Percentiles rank a stretch among this genome's conserved stretches.
These are phyloP conservation scores for Dactylis glomerata DNA, from an alignment of 176 grass and related monocot genomes.

Conservation along the genomic window DNA sequence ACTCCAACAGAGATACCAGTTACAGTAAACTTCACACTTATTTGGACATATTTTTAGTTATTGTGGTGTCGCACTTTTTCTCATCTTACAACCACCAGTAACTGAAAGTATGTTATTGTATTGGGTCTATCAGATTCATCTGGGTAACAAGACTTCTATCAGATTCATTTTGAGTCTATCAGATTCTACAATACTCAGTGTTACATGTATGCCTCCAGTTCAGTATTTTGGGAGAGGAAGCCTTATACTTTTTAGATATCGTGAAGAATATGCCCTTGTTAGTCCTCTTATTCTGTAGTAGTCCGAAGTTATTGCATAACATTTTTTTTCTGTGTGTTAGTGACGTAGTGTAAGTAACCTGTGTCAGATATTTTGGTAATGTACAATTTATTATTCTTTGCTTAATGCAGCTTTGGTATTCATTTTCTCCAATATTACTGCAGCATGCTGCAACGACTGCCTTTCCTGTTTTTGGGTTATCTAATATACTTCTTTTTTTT, in stretches of 20 bases:
- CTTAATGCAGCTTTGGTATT: neutral
- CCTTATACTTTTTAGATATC: neutral
- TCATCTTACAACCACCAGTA: neutral
- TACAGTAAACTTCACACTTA: conserved; percentile 87
- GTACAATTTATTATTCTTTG: neutral
- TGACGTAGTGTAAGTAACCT: neutral
- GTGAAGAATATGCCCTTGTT: neutral
- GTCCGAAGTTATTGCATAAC: neutral
- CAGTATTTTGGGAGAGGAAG: neutral
- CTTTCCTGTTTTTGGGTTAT: neutral
- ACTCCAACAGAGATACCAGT: conserved; percentile 84
- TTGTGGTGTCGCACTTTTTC: conserved; percentile 46
- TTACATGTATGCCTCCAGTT: neutral
- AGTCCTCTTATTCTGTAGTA: neutral
- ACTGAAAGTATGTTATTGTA: neutral
- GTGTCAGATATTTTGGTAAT: neutral
- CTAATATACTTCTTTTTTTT: neutral
- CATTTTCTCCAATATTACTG: neutral
- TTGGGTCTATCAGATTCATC: neutral
- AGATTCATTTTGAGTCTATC: neutral
- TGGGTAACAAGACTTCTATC: neutral
- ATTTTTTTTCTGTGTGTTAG: neutral
- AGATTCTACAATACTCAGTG: neutral
- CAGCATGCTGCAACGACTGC: neutral
- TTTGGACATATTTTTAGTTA: conserved; percentile 88